Evolutionary conservation across 1,284 basidiomycete genomes (phyloP).

Genomic region (Mycena citricolor): DNA sequence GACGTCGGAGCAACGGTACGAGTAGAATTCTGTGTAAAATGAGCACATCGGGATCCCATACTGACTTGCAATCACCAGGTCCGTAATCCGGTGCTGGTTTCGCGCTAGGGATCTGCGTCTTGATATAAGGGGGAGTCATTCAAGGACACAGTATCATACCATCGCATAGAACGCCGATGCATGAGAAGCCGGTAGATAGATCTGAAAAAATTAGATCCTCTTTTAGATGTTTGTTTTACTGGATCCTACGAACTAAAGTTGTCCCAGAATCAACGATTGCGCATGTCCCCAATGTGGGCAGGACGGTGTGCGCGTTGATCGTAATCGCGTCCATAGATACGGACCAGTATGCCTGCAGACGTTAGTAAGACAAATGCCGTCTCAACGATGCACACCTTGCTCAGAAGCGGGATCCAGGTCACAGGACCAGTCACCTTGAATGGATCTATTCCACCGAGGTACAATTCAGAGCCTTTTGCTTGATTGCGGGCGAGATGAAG

Average conservation of each 20-base stretch:
- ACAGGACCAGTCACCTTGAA: constrained; percentile 47
- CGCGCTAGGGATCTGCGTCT: constrained; percentile 48
- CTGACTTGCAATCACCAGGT: constrained; percentile 36
- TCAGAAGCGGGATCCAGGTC: constrained; percentile 53
- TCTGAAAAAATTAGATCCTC: no score
- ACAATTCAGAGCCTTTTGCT: constrained; percentile 49
- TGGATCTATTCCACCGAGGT: constrained; percentile 56
- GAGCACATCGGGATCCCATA: not conserved
- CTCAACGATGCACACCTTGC: constrained; percentile 36
- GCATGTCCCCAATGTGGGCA: constrained; percentile 1
- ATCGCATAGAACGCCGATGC: constrained; percentile 42
- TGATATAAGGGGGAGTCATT: not conserved
- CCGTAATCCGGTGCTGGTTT: constrained; percentile 41
- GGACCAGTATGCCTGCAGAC: constrained; percentile 55
- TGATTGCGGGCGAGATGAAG: constrained; percentile 52
- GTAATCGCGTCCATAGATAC: constrained; percentile 44
- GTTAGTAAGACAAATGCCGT: not conserved
- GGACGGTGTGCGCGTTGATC: constrained; percentile 30
- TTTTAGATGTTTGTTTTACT: no score
- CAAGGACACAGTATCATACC: constrained; percentile 28
- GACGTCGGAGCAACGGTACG: constrained; percentile 46
- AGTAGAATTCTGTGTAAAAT: constrained; percentile 43
- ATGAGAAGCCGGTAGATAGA: constrained; percentile 47
- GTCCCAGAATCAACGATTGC: constrained; percentile 56
- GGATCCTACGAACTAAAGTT: no score